Conservation (phyloP, 805 yeast genomes). For the Wickerhamomyces mucosus region DNA sequence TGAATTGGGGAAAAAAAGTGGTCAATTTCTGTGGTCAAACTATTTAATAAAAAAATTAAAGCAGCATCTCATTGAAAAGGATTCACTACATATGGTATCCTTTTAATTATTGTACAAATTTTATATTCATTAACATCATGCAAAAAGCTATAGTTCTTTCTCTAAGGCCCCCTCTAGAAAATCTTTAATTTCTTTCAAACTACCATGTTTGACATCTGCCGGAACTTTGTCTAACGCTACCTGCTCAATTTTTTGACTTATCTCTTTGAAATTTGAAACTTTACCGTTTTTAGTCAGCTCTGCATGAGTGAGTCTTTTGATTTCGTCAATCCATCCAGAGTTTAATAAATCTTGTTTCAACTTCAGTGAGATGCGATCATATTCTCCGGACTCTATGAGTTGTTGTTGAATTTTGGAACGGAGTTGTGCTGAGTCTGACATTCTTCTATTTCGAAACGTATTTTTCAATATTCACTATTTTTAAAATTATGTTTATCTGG, state of each 20-base stretch:
- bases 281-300: not conserved
- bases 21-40: too few species aligned
- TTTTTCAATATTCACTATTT: too few species aligned
- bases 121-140: too few species aligned
- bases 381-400: slow-evolving; percentile 69
- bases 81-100: too few species aligned
- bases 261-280: not conserved
- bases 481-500: too few species aligned
- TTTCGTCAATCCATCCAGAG: not conserved
- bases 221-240: not conserved
- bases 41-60: too few species aligned
- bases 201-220: not conserved
- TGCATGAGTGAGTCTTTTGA: not conserved
- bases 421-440: slow-evolving; percentile 19
- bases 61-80: too few species aligned
- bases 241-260: not conserved
- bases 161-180: not conserved
- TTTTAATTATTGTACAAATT: too few species aligned
- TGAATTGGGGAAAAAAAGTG: too few species aligned
- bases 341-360: not conserved
- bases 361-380: slow-evolving; percentile 30
- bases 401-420: slow-evolving; percentile 60
- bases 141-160: not conserved
- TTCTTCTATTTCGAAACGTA: slow-evolving; percentile 1
- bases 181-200: not conserved